Evolutionary conservation across 176 grass and related monocot species (phyloP).

Genomic region (Oryza glaberrima): DNA sequence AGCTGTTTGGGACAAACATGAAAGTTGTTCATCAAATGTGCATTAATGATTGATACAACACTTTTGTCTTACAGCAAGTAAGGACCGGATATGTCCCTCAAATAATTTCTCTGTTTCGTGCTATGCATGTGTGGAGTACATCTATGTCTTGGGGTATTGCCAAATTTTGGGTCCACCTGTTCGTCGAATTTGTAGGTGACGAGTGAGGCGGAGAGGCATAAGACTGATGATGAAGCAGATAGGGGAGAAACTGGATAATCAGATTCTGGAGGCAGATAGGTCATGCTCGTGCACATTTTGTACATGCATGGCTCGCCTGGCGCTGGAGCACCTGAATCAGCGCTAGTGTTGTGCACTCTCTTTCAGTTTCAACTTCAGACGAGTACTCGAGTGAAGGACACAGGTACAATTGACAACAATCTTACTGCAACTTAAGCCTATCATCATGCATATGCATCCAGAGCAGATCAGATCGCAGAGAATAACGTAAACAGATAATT

Average conservation of each 20-base stretch:
- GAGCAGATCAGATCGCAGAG: not conserved
- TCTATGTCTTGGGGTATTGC: not conserved
- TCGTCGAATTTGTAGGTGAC: not conserved
- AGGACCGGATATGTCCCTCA: not conserved
- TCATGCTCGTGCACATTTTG: too few relatives aligned
- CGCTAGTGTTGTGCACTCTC: not conserved
- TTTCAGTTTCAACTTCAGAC: not conserved
- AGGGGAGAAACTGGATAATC: not conserved
- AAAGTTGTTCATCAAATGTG: not conserved
- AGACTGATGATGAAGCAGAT: not conserved
- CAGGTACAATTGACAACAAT: not conserved
- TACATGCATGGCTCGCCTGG: not conserved
- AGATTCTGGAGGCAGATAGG: not conserved
- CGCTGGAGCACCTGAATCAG: conserved; percentile 16
- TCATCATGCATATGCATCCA: not conserved
- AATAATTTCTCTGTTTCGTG: not conserved
- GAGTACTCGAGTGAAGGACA: conserved; percentile 24
- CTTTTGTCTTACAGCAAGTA: not conserved
- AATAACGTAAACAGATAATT: not conserved
- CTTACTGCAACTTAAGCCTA: not conserved
- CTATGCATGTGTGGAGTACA: not conserved
- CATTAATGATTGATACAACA: not conserved
- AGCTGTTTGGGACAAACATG: not conserved
- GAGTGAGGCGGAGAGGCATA: not conserved
- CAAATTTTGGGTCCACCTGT: not conserved